Evolutionary conservation across 1,139 yeast genomes (phyloP), one percentile per base, ranked within the genome.

Genomic region (Geotrichum citri-aurantii): DNA sequence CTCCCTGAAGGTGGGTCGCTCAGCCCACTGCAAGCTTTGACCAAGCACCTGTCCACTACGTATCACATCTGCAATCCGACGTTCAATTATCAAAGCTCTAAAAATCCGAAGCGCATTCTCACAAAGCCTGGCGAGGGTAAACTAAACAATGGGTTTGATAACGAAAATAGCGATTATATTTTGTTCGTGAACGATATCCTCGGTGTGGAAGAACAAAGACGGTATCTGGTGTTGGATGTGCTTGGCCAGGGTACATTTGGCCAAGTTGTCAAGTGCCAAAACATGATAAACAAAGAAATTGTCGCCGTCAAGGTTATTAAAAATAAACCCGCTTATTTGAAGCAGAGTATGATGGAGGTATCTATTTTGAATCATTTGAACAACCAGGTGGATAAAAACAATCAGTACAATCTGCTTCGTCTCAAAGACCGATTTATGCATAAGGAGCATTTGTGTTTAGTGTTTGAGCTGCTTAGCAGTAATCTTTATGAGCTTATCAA

Each of bases 241-340:
- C 75, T 95, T 52, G 99, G 99, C 0, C 93, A 92, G 64, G 99
- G 99, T 2, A 92, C 99, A 0, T 93, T 95, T 79, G 99, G 99
- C 4, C 99, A 93, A 73, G 99, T 95, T 57, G 98, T 92, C 40
- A 93, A 93, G 73, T 93, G 98, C 74, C 99, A 93, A 73, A 91
- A 93, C 71, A 78, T 93, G 72, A 77, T 84, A 54, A 91, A 95
- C 52, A 95, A 90, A 69, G 92, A 90, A 62, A 84, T 93, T 27
- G 90, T 92, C 51, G 99, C 99, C 0, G 96, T 95, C 49, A 93
- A 93, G 72, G 96, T 93, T 50, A 89, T 93, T 65, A 93, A 93
- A 71, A 88, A 96, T 44, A 88, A 88, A 69, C 90, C 96, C 4
- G 97, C 96, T 11, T 92, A 88, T 68, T 78, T 92, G 74, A 91